These are phyloP conservation scores for Soucietia sequanensis DNA, from an alignment of 805 yeast genomes.

Conservation along the genomic window DNA sequence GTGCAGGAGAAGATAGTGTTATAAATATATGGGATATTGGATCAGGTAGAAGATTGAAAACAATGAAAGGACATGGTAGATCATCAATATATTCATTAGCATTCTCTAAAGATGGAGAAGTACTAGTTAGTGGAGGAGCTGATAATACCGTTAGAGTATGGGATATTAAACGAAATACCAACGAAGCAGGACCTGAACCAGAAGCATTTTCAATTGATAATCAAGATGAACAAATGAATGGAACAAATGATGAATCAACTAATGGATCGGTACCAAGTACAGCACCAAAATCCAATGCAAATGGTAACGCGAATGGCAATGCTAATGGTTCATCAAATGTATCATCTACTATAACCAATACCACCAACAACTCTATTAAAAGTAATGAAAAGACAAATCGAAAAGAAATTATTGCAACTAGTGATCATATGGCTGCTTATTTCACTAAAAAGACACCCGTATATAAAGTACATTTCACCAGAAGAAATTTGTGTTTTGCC, in stretches of 20 bases:
- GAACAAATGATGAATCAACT: slow-evolving; percentile 8
- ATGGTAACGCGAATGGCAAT: slow-evolving; percentile 7
- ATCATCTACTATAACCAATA: slow-evolving; percentile 11
- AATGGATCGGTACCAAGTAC: too few relatives aligned
- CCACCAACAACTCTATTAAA: slow-evolving; percentile 14
- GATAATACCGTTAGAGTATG: slow-evolving; percentile 93
- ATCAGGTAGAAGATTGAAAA: slow-evolving; percentile 80
- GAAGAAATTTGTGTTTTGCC: slow-evolving; percentile 86
- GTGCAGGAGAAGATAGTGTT: slow-evolving; percentile 90
- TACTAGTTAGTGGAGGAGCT: slow-evolving; percentile 87
- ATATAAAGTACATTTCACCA: slow-evolving; percentile 86
- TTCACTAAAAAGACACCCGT: slow-evolving; percentile 94
- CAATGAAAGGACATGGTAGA: slow-evolving; percentile 94
- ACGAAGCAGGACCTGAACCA: slow-evolving; percentile 74
- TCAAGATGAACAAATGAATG: slow-evolving; percentile 7
- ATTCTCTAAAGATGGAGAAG: slow-evolving; percentile 84
- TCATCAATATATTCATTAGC: slow-evolving; percentile 80
- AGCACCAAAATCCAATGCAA: slow-evolving; percentile 1
- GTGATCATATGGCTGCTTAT: slow-evolving; percentile 90
- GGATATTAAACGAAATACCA: slow-evolving; percentile 88
- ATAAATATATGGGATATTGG: slow-evolving; percentile 94
- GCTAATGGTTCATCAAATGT: slow-evolving; percentile 21
- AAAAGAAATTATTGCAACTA: slow-evolving; percentile 73
- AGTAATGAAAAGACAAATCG: slow-evolving; percentile 52
- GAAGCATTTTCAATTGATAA: slow-evolving; percentile 52